A percentile compares a stretch with the other conserved stretches of the same genome.
phyloP scores from a whole-genome alignment of 257 asterid genomes.

The Penstemon newberryi region DNA sequence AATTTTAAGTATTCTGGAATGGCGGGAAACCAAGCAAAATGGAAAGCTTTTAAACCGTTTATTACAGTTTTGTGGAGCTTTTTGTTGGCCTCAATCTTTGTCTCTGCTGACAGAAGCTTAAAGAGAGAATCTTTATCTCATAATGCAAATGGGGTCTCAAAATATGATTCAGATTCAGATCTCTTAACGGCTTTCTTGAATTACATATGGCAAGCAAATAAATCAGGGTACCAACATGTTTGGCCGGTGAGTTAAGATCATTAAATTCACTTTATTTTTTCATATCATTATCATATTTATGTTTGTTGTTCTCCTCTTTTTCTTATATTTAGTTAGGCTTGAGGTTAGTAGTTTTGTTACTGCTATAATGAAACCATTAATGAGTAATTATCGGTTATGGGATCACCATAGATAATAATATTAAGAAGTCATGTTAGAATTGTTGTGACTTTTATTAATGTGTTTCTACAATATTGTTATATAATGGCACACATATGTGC shows the following conservation, averaged over 20 bases:
- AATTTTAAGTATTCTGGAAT: slow-evolving; percentile 34
- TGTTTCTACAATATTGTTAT: too few species aligned
- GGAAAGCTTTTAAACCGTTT: slow-evolving; percentile 64
- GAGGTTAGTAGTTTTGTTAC: too few species aligned
- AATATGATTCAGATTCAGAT: slow-evolving; percentile 42
- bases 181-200: slow-evolving; percentile 38
- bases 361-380: too few species aligned
- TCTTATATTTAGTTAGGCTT: too few species aligned
- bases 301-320: too few species aligned
- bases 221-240: slow-evolving; percentile 81
- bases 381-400: too few species aligned
- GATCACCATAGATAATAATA: too few species aligned
- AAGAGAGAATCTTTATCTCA: slow-evolving; percentile 40
- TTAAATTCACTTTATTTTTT: too few species aligned
- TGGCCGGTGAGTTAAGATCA: slow-evolving; percentile 81
- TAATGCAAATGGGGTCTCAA: slow-evolving; percentile 31
- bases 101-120: slow-evolving; percentile 83
- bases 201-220: slow-evolving; percentile 64
- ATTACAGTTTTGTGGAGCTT: slow-evolving; percentile 69
- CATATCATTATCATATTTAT: too few species aligned
- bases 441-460: too few species aligned
- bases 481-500: too few species aligned
- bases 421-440: too few species aligned
- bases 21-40: slow-evolving; percentile 55
- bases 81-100: slow-evolving; percentile 67